Base-by-base conservation (phyloP, 208 protist species). In the Trypanosoma caninum region DNA sequence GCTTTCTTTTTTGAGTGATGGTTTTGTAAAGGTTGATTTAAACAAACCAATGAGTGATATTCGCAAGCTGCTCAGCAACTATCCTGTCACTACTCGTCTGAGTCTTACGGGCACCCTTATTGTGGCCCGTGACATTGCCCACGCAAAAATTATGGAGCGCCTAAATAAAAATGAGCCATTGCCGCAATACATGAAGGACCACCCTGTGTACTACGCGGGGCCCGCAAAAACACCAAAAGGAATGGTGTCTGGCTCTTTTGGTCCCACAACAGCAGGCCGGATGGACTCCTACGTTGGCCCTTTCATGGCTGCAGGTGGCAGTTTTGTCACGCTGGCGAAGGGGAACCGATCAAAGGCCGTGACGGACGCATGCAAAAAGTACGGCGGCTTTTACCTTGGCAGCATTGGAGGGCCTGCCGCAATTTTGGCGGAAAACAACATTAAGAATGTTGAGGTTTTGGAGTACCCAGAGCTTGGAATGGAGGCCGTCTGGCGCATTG, bases 51-150 rank as follows among this genome's bases (percentile, higher is more conserved):
- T 98, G 89, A 75, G 59, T 20, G 80, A 96, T 53, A 82, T 95
- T 30, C 80, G 80, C 48, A 69, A 78, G 55, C 57, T 68, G 55
- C 87, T 98, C 30, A 84, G 76, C 50, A 51, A 95, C 65, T 84
- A 93, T 72, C 75, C 89, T 13, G 83, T 97, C 53, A 84, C 80
- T 34, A 97, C 96, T 9, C 80, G 94, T 27, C 77, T 98, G 22
- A 92, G 81, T 38, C 92, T 98, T 13, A 94, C 74, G 20, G 97
- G 97, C 48, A 95, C 96, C 23, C 64, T 99, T 27, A 92, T 99
- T 51, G 97, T 99, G 31, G 97, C 97, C 0, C 88, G 97, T 61
- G 97, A 99, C 66, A 98, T 98, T 69, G 97, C 97, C n/a, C 97
- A 99, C 74, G 93, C 95, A 35, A 98, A 97, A 77, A 74, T 97